These are phyloP conservation scores for Trichocomaceae sp. DNA, from an alignment of 2,329 filamentous ascomycete species.

Conservation along the genomic window DNA sequence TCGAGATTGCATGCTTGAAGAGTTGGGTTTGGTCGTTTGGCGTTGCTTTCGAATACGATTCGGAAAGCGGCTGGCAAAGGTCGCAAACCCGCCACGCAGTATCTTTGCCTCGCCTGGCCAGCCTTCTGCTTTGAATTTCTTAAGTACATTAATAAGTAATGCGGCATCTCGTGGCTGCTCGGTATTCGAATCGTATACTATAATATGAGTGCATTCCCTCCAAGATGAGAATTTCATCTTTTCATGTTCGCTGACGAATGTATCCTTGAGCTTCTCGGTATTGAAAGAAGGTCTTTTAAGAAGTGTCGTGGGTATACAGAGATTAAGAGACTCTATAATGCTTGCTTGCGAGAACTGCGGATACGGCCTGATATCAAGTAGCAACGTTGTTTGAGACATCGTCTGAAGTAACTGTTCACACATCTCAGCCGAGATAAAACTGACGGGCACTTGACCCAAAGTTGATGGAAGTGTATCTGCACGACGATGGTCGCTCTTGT, in stretches of 20 bases:
- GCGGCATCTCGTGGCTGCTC: slow-evolving; percentile 71
- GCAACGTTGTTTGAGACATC: slow-evolving; percentile 50
- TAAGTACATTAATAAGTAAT: slow-evolving; percentile 77
- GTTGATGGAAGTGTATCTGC: slow-evolving; percentile 45
- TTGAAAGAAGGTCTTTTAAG: slow-evolving; percentile 88
- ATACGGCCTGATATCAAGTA: slow-evolving; percentile 81
- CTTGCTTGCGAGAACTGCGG: slow-evolving; percentile 72
- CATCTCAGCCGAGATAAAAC: slow-evolving; percentile 49
- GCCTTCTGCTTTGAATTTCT: slow-evolving; percentile 83
- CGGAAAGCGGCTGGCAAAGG: slow-evolving; percentile 63
- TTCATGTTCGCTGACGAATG: slow-evolving; percentile 67
- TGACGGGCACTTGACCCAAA: slow-evolving; percentile 41
- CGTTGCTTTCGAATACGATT: slow-evolving; percentile 30
- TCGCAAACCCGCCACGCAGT: slow-evolving; percentile 72
- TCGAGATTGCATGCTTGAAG: slow-evolving; percentile 41
- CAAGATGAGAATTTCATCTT: slow-evolving; percentile 69
- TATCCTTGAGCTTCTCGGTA: slow-evolving; percentile 77
- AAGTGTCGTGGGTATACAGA: slow-evolving; percentile 92
- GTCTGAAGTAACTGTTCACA: slow-evolving; percentile 54
- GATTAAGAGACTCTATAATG: slow-evolving; percentile 73
- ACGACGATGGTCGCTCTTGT: not conserved
- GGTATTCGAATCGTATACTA: slow-evolving; percentile 81
- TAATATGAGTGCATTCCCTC: slow-evolving; percentile 65
- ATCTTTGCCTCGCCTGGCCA: slow-evolving; percentile 69
- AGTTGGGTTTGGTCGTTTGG: slow-evolving; percentile 18